These are phyloP conservation scores for Tetrapisispora phaffii DNA, from an alignment of 805 yeast genomes.

Conservation along the genomic window DNA sequence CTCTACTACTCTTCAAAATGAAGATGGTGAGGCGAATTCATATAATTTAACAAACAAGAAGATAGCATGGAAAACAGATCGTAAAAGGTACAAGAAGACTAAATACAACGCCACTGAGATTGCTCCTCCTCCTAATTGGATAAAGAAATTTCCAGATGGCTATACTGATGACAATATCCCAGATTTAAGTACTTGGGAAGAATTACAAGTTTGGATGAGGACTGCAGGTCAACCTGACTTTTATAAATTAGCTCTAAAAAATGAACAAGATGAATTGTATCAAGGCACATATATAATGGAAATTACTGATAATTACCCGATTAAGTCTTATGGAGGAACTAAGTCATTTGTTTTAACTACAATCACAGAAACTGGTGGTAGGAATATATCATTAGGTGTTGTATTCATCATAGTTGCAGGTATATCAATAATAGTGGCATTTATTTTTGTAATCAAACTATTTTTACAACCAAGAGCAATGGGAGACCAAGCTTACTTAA, in stretches of 20 bases:
- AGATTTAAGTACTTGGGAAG: constrained; percentile 55
- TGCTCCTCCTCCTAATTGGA: constrained; percentile 82
- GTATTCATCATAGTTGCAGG: constrained; percentile 81
- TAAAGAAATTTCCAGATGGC: constrained; percentile 58
- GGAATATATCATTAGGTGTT: constrained; percentile 75
- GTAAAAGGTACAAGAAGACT: constrained; percentile 54
- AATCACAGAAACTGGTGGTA: constrained; percentile 75
- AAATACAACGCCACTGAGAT: constrained; percentile 48
- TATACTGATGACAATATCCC: constrained; percentile 63
- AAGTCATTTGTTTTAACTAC: constrained; percentile 77
- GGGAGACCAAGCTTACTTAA: constrained; percentile 67
- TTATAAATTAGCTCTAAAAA: constrained; percentile 71
- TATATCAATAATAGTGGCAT: constrained; percentile 57
- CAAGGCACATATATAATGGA: constrained; percentile 63
- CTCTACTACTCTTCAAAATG: constrained; percentile 35
- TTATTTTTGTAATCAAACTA: constrained; percentile 70
- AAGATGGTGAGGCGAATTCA: constrained; percentile 23
- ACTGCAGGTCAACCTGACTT: constrained; percentile 90
- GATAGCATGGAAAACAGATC: constrained; percentile 67
- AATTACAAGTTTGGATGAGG: constrained; percentile 80
- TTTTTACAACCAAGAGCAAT: constrained; percentile 73
- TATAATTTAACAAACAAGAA: constrained; percentile 41
- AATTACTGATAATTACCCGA: constrained; percentile 74
- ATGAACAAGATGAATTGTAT: constrained; percentile 44
- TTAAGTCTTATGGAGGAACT: constrained; percentile 75